Evolutionary conservation across 768 basidiomycete genomes (phyloP).

Genomic region (Termitomyces eurrhizus): DNA sequence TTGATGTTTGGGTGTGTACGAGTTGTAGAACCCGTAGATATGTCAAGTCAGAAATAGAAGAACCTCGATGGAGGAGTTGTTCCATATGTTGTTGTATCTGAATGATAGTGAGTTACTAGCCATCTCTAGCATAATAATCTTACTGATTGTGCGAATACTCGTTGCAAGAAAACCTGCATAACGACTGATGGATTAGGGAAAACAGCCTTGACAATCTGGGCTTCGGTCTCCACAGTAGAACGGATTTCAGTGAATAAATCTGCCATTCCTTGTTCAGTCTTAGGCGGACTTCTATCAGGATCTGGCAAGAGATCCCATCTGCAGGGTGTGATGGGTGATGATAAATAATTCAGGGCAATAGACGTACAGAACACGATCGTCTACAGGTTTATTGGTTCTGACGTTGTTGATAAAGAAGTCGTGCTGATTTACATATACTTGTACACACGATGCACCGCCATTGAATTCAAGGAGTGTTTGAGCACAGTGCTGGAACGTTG

Average conservation of each 20-base stretch:
- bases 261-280: slow-evolving; percentile 70
- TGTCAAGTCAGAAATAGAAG: slow-evolving; percentile 79
- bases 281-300: slow-evolving; percentile 74
- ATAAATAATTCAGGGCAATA: neutral
- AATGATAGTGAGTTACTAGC: neutral
- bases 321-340: slow-evolving; percentile 3
- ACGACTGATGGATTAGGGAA: slow-evolving; percentile 96
- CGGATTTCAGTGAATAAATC: slow-evolving; percentile 87
- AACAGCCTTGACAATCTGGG: slow-evolving; percentile 97
- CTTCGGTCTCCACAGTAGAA: slow-evolving; percentile 89
- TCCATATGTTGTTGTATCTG: slow-evolving; percentile 98
- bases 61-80: slow-evolving; percentile 71
- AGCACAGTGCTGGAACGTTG: slow-evolving; percentile 79
- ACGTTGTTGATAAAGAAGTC: slow-evolving; percentile 98
- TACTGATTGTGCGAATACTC: slow-evolving; percentile 97
- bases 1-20: slow-evolving; percentile 73
- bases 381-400: slow-evolving; percentile 52
- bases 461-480: slow-evolving; percentile 97
- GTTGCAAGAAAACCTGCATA: slow-evolving; percentile 96
- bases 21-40: slow-evolving; percentile 90
- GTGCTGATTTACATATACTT: slow-evolving; percentile 99
- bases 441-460: slow-evolving; percentile 93
- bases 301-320: slow-evolving; percentile 85
- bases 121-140: slow-evolving; percentile 19
- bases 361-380: slow-evolving; percentile 56